Percentiles rank a stretch among this genome's conserved stretches.
Conservation (phyloP, 345 rosid species). For the Bruguiera parviflora region DNA sequence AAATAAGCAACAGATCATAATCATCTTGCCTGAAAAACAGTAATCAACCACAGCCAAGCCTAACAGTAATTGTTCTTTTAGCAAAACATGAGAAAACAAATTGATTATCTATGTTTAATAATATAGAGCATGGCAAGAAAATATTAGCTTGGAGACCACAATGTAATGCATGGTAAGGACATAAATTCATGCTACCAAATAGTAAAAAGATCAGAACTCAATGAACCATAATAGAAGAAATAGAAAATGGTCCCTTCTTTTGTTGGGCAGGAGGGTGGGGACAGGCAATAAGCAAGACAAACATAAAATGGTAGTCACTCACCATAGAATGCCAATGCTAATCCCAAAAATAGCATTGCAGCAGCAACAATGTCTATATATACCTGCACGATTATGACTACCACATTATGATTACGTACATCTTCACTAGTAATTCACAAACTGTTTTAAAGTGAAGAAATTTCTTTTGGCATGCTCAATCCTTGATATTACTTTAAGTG, state of each 20-base stretch:
- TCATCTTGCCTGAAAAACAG: too few species aligned
- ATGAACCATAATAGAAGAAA: not conserved
- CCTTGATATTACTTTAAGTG: not conserved
- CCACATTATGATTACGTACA: conserved; percentile 1
- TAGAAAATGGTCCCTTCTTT: not conserved
- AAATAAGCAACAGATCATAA: too few species aligned
- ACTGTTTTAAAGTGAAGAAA: not conserved
- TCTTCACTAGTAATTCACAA: not conserved
- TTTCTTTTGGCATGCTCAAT: not conserved
- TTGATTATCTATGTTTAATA: too few species aligned
- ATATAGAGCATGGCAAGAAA: too few species aligned
- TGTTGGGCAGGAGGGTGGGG: not conserved
- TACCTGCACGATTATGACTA: conserved; percentile 37
- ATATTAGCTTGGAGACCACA: too few species aligned
- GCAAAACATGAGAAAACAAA: too few species aligned
- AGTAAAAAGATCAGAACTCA: not conserved
- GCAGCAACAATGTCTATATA: conserved; percentile 44
- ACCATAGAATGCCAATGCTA: conserved; percentile 61
- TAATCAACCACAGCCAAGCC: too few species aligned
- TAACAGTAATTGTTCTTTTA: too few species aligned
- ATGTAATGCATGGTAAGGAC: too few species aligned
- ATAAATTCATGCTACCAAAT: not conserved
- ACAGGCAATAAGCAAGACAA: not conserved
- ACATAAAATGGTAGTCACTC: conserved; percentile 21
- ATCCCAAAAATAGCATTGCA: conserved; percentile 46